phyloP scores from a whole-genome alignment of 352 stramenopile genomes.

The Phytophthora idaei region DNA sequence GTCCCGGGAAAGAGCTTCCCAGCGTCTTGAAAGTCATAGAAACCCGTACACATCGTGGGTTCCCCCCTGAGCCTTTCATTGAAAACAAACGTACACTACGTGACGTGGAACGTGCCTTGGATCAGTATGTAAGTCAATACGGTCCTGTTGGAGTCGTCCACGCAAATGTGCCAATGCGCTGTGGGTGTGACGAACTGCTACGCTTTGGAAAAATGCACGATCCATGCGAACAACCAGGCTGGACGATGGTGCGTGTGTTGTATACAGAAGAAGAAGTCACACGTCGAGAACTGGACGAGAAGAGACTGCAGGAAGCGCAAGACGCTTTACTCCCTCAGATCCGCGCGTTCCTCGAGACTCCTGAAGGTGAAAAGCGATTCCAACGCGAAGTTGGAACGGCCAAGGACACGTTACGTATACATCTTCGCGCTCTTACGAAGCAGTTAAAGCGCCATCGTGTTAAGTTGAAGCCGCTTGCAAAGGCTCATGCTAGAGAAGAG shows the following conservation, averaged over 20 bases:
- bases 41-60: slow-evolving; percentile 69
- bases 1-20: slow-evolving; percentile 41
- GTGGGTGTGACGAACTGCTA: slow-evolving; percentile 69
- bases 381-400: slow-evolving; percentile 55
- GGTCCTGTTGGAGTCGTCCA: slow-evolving; percentile 65
- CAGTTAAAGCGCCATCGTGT: slow-evolving; percentile 37
- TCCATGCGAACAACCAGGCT: slow-evolving; percentile 62
- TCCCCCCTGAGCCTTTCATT: slow-evolving; percentile 67
- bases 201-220: slow-evolving; percentile 73
- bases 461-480: slow-evolving; percentile 32
- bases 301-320: slow-evolving; percentile 49
- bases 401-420: slow-evolving; percentile 46
- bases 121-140: slow-evolving; percentile 66
- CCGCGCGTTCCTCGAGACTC: slow-evolving; percentile 56
- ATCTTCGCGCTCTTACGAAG: slow-evolving; percentile 49
- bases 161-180: slow-evolving; percentile 72
- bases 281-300: slow-evolving; percentile 54
- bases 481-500: slow-evolving; percentile 23
- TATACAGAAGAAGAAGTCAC: slow-evolving; percentile 63
- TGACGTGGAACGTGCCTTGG: slow-evolving; percentile 57
- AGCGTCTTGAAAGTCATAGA: slow-evolving; percentile 67
- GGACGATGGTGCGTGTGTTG: slow-evolving; percentile 65
- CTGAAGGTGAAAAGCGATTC: slow-evolving; percentile 71
- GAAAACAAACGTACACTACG: slow-evolving; percentile 31
- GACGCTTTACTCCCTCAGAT: slow-evolving; percentile 62